A percentile compares a stretch with the other conserved stretches of the same genome.
Conservation (phyloP, 1,139 yeast genomes). For the Candida buenavistaensis region DNA sequence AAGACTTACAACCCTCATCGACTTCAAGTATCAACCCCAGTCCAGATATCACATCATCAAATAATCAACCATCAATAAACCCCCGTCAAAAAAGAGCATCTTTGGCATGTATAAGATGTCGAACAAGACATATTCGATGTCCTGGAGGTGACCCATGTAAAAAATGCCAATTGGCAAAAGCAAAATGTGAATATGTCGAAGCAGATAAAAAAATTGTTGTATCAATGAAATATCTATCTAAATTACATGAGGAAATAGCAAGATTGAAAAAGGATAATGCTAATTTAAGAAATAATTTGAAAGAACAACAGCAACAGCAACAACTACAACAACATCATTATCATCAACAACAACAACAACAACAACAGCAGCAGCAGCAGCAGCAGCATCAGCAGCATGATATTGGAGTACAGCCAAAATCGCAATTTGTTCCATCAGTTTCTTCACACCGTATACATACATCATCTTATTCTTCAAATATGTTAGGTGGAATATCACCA, state of each 20-base stretch:
- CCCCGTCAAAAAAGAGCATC: conserved; percentile 32
- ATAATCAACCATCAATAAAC: conserved; percentile 1
- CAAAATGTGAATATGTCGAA: conserved; percentile 73
- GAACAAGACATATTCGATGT: conserved; percentile 75
- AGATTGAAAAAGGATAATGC: conserved; percentile 55
- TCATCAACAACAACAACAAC: conserved; percentile 20
- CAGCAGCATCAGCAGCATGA: background rate
- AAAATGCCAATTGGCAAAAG: conserved; percentile 59
- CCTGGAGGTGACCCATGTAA: conserved; percentile 81
- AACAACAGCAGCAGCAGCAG: conserved; percentile 7
- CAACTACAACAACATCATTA: conserved; percentile 1
- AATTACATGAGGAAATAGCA: conserved; percentile 67
- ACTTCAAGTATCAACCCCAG: conserved; percentile 4
- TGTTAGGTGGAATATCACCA: background rate
- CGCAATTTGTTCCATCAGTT: conserved; percentile 6
- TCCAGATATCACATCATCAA: background rate
- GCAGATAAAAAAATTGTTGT: conserved; percentile 79
- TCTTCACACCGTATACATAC: background rate
- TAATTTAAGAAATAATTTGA: conserved; percentile 46
- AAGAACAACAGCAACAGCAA: conserved; percentile 28
- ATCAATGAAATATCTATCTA: conserved; percentile 69
- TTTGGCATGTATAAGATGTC: conserved; percentile 65
- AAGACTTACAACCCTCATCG: conserved; percentile 2
- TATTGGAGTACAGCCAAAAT: conserved; percentile 4
- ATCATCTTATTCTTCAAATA: background rate